Conservation (phyloP, 108 stramenopile genomes). For the Cylindrotheca fusiformis region DNA sequence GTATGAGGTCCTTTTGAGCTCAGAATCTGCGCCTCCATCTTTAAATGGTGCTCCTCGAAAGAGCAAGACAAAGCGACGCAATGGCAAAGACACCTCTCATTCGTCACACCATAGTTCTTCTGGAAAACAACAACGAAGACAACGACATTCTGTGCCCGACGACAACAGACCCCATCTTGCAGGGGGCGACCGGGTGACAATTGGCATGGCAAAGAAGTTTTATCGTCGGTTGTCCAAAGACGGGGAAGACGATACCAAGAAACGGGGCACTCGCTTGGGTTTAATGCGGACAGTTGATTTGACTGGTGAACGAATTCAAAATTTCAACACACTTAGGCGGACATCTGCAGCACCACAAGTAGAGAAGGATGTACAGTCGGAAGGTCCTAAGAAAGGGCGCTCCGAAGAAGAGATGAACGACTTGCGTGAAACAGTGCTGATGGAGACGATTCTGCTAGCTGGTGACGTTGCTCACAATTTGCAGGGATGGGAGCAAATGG, state of each 20-base stretch:
- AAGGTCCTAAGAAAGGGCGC: background rate
- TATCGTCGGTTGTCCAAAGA: conserved; percentile 24
- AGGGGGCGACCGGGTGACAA: background rate
- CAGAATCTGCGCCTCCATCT: no score
- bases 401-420: conserved; percentile 61
- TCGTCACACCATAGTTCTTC: no score
- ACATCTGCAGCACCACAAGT: conserved; percentile 7
- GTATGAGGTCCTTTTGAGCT: no score
- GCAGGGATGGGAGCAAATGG: conserved; percentile 71
- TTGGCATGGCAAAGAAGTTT: conserved; percentile 27
- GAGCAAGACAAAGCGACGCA: no score
- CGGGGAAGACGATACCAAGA: background rate
- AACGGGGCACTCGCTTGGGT: conserved; percentile 41
- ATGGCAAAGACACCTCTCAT: no score
- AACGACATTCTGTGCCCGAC: no score
- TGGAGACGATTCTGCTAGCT: conserved; percentile 69
- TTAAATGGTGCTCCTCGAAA: no score
- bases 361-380: background rate
- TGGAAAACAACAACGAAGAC: no score
- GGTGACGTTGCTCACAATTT: conserved; percentile 75
- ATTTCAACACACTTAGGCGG: conserved; percentile 25
- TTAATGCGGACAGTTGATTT: conserved; percentile 74
- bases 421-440: conserved; percentile 60
- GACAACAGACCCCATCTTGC: no score
- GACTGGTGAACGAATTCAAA: conserved; percentile 62